Percentiles rank a stretch among this genome's conserved stretches.
These are phyloP conservation scores for Wallacemonas sp. DNA, from an alignment of 208 protist genomes.

Conservation along the genomic window DNA sequence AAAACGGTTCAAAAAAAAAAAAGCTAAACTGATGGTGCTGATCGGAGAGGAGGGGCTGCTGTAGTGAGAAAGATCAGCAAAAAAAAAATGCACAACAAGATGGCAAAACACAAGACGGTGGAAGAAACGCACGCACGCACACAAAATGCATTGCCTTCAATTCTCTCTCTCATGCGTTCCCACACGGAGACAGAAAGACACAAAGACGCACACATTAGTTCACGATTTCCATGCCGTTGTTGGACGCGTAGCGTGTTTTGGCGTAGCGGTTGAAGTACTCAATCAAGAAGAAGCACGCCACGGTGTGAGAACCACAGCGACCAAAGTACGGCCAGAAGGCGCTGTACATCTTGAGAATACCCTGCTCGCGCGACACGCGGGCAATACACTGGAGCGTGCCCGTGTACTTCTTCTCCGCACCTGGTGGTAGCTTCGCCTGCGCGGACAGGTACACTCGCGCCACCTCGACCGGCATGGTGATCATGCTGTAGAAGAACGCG, in stretches of 20 bases:
- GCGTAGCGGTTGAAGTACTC: constrained; percentile 66
- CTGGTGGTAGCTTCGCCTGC: constrained; percentile 63
- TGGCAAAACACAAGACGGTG: too few species aligned
- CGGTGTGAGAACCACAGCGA: constrained; percentile 86
- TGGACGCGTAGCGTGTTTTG: constrained; percentile 26
- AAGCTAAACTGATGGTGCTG: too few species aligned
- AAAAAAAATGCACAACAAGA: too few species aligned
- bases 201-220: too few species aligned
- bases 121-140: too few species aligned
- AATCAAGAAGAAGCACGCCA: constrained; percentile 90
- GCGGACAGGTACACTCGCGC: constrained; percentile 88
- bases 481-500: constrained; percentile 77
- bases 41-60: too few species aligned
- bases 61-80: too few species aligned
- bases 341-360: constrained; percentile 76
- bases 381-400: constrained; percentile 80
- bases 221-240: background rate
- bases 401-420: constrained; percentile 61
- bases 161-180: too few species aligned
- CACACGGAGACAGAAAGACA: too few species aligned
- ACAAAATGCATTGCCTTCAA: too few species aligned
- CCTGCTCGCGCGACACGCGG: constrained; percentile 75
- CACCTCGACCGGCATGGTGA: constrained; percentile 92
- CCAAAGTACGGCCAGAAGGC: constrained; percentile 90
- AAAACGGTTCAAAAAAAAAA: constrained; percentile 6